Percentiles rank a stretch among this genome's conserved stretches.
Evolutionary conservation across 2,329 filamentous ascomycete species (phyloP).

Genomic region (Neobulgaria alba): DNA sequence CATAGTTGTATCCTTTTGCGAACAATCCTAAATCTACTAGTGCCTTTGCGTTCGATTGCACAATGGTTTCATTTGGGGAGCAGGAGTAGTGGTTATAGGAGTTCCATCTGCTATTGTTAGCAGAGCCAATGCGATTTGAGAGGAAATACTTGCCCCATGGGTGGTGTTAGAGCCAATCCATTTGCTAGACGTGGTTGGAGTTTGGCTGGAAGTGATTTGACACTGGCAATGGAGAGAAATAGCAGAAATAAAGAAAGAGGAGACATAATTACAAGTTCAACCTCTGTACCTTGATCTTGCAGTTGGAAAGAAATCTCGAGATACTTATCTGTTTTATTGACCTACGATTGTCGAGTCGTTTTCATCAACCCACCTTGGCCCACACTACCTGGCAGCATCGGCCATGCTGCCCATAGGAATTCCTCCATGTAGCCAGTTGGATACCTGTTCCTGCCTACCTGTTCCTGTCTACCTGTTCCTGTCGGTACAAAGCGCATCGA

Average conservation of each 20-base stretch:
- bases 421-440: no score
- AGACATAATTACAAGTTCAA: background rate
- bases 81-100: constrained; percentile 43
- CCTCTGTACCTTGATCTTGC: background rate
- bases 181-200: constrained; percentile 13
- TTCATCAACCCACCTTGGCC: no score
- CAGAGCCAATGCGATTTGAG: background rate
- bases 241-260: background rate
- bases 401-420: no score
- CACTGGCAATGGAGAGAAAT: no score
- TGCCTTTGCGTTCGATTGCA: constrained; percentile 38
- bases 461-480: no score
- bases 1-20: constrained; percentile 38
- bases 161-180: constrained; percentile 21
- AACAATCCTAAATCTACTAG: constrained; percentile 37
- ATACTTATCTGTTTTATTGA: background rate
- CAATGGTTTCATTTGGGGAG: constrained; percentile 36
- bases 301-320: background rate
- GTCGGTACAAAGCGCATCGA: no score
- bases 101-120: constrained; percentile 32
- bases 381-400: no score
- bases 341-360: no score
- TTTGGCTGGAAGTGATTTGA: background rate
- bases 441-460: no score
- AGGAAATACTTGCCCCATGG: constrained; percentile 17